A percentile compares a stretch with the other conserved stretches of the same genome.
These are phyloP conservation scores for Penicillium brasilianum DNA, from an alignment of 2,329 filamentous ascomycete genomes.

Conservation along the genomic window DNA sequence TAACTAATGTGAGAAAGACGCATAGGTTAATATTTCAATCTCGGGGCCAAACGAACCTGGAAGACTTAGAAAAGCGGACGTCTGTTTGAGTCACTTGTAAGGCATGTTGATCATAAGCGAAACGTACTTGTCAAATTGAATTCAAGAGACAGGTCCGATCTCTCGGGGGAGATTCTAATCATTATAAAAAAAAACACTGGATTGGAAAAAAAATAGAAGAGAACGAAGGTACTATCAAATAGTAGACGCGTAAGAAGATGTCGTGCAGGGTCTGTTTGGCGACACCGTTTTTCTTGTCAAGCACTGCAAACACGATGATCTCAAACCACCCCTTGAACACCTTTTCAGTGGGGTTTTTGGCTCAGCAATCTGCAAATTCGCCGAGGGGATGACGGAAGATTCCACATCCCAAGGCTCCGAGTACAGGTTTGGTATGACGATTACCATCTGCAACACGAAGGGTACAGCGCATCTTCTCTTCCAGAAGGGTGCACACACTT, in stretches of 20 bases:
- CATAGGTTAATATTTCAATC: too few relatives aligned
- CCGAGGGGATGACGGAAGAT: constrained; percentile 66
- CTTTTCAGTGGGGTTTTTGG: constrained; percentile 62
- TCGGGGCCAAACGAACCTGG: too few relatives aligned
- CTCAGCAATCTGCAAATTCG: constrained; percentile 68
- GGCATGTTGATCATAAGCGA: not conserved
- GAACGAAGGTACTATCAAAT: not conserved
- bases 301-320: constrained; percentile 68
- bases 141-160: not conserved
- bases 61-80: too few relatives aligned
- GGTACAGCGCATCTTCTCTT: constrained; percentile 66
- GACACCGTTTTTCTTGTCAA: constrained; percentile 41
- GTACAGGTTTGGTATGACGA: constrained; percentile 63
- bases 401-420: constrained; percentile 73
- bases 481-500: constrained; percentile 59
- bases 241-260: not conserved
- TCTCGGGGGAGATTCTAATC: not conserved
- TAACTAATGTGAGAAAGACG: too few relatives aligned
- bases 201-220: not conserved
- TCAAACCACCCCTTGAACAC: constrained; percentile 71
- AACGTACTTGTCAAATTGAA: not conserved
- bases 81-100: not conserved
- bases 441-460: constrained; percentile 64
- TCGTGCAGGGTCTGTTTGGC: not conserved
- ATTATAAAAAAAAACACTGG: not conserved